A percentile compares a stretch with the other conserved stretches of the same genome.
Evolutionary conservation across 2,329 filamentous ascomycete species (phyloP).

Genomic region (Hypomyces perniciosus): DNA sequence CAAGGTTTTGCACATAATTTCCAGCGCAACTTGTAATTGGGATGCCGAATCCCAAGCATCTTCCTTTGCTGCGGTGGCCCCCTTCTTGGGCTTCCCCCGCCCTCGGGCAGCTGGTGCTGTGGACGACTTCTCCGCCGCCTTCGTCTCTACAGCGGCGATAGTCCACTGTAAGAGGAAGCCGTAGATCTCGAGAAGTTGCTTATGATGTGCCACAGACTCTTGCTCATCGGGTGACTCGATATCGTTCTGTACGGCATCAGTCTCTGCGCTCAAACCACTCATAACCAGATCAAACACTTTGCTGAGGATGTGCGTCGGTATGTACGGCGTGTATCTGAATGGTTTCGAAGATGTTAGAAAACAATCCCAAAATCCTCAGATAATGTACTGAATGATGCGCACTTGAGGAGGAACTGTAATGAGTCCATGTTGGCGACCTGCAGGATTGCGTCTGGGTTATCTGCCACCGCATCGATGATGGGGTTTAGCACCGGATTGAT

Average conservation of each 20-base stretch:
- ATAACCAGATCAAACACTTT: conserved; percentile 89
- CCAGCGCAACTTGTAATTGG: conserved; percentile 82
- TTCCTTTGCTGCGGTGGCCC: conserved; percentile 56
- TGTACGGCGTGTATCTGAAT: conserved; percentile 72
- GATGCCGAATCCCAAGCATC: conserved; percentile 80
- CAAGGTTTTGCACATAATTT: conserved; percentile 93
- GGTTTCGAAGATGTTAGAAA: conserved; percentile 54
- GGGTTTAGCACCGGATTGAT: conserved; percentile 84
- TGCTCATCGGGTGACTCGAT: conserved; percentile 84
- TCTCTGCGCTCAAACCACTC: conserved; percentile 78
- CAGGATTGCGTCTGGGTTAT: conserved; percentile 82
- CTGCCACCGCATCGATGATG: conserved; percentile 86
- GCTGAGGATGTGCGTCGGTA: conserved; percentile 77
- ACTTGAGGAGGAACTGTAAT: conserved; percentile 95
- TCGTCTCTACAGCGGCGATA: conserved; percentile 87
- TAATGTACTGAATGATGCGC: conserved; percentile 49
- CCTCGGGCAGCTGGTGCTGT: conserved; percentile 60
- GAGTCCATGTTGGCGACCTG: conserved; percentile 81
- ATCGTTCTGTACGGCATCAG: conserved; percentile 78
- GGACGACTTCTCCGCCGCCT: conserved; percentile 83
- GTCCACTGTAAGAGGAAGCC: conserved; percentile 94
- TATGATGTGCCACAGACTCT: conserved; percentile 79
- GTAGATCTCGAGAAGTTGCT: conserved; percentile 86
- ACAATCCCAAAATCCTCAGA: conserved; percentile 9
- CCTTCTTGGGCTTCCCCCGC: conserved; percentile 71